phyloP scores from a whole-genome alignment of 202 grass and related monocot species.

The Schoenoplectus triqueter region DNA sequence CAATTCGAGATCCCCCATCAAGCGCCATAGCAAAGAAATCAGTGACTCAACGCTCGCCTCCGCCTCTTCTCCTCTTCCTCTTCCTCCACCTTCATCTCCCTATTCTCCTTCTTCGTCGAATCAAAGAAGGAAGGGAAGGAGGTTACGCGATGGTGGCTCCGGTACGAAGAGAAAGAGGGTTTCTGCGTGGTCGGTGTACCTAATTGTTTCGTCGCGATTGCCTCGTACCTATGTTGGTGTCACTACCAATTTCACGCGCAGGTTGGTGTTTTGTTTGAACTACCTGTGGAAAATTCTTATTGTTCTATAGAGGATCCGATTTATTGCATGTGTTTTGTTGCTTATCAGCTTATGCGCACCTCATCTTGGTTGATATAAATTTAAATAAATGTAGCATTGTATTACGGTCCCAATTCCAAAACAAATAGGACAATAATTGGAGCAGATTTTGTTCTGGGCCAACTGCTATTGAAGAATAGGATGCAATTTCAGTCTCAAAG shows the following conservation, averaged over 20 bases:
- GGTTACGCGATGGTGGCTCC: neutral
- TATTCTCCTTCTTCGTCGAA: neutral
- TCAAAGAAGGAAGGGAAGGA: neutral
- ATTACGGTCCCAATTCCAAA: neutral
- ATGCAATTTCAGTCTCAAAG: conserved; percentile 24
- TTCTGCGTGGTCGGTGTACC: conserved; percentile 64
- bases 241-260: conserved; percentile 82
- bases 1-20: conserved; percentile 21
- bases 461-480: neutral
- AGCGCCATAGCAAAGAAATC: neutral
- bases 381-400: neutral
- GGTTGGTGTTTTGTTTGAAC: conserved; percentile 46
- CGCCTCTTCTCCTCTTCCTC: conserved; percentile 18
- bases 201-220: conserved; percentile 66
- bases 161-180: conserved; percentile 15
- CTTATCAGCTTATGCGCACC: neutral
- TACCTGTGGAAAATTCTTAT: neutral
- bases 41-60: neutral
- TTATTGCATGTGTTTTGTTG: neutral
- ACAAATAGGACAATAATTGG: neutral
- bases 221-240: conserved; percentile 76
- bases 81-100: neutral
- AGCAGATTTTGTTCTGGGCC: neutral
- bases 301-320: neutral
- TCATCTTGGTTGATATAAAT: neutral